phyloP scores from a whole-genome alignment of 2,329 filamentous ascomycete genomes.

The Nothophaeocryptopus gaeumannii region DNA sequence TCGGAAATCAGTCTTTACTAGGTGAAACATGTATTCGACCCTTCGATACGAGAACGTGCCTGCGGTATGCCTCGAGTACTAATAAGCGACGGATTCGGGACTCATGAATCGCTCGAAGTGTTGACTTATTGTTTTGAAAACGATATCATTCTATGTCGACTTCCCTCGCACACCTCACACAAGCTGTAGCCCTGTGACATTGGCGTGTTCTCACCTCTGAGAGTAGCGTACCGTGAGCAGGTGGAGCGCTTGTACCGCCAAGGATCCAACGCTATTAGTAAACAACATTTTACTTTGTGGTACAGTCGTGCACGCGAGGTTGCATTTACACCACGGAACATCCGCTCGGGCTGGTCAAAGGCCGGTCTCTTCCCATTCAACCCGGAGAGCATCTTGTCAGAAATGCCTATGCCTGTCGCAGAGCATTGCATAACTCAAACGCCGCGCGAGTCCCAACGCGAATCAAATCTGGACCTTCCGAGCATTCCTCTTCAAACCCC shows the following conservation, averaged over 20 bases:
- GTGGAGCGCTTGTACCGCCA: slow-evolving; percentile 13
- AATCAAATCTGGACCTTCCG: no score
- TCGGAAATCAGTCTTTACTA: slow-evolving; percentile 39
- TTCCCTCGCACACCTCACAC: slow-evolving; percentile 27
- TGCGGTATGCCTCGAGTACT: slow-evolving; percentile 34
- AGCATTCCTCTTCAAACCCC: no score
- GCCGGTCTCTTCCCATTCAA: slow-evolving; percentile 32
- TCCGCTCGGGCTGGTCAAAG: slow-evolving; percentile 28
- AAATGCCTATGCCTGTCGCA: no score
- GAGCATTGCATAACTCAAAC: no score
- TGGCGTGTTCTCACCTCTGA: no score
- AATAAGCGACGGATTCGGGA: slow-evolving; percentile 39
- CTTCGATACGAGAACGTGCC: slow-evolving; percentile 34
- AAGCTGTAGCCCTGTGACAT: slow-evolving; percentile 32
- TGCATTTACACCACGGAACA: slow-evolving; percentile 26
- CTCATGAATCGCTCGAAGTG: slow-evolving; percentile 35
- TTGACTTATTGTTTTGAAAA: slow-evolving; percentile 31
- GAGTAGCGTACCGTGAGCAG: slow-evolving; percentile 18
- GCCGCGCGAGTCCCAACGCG: no score
- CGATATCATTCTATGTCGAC: slow-evolving; percentile 36
- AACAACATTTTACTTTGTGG: slow-evolving; percentile 20
- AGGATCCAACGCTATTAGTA: slow-evolving; percentile 11
- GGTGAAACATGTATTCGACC: slow-evolving; percentile 37
- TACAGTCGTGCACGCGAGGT: slow-evolving; percentile 27
- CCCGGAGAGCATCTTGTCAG: no score